Evolutionary conservation across 768 basidiomycete genomes (phyloP).

Genomic region (Boletales sp.): DNA sequence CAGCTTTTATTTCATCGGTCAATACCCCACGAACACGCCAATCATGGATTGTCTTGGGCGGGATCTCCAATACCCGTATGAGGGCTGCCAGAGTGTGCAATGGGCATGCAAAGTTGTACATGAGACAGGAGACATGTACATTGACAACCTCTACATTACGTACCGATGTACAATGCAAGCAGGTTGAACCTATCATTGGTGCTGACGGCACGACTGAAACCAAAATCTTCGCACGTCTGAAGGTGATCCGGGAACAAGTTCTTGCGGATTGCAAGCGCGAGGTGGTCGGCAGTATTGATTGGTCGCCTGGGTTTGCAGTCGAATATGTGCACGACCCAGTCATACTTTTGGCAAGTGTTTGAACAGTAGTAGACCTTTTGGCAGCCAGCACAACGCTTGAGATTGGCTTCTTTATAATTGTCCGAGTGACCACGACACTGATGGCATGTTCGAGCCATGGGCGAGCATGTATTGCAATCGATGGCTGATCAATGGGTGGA

Average conservation of each 20-base stretch:
- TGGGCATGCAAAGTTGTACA: too few relatives aligned
- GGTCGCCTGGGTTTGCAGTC: too few relatives aligned
- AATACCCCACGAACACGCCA: constrained; percentile 34
- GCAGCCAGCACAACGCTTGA: background rate
- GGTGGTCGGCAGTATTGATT: constrained; percentile 10
- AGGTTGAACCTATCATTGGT: constrained; percentile 17
- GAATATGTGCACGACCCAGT: background rate
- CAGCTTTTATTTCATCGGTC: constrained; percentile 30
- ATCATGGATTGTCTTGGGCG: constrained; percentile 27
- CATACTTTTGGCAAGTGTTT: background rate
- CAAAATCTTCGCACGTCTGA: constrained; percentile 35
- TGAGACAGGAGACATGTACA: too few relatives aligned
- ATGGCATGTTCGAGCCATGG: background rate
- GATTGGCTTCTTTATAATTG: background rate
- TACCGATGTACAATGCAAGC: constrained; percentile 27
- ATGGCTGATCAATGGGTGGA: too few relatives aligned
- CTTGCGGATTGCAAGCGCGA: constrained; percentile 23
- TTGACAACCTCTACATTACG: background rate
- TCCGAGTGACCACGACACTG: background rate
- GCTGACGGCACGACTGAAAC: constrained; percentile 27
- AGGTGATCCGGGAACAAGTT: constrained; percentile 28
- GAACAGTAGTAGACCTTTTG: background rate
- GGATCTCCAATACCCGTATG: constrained; percentile 15
- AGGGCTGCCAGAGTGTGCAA: constrained; percentile 15
- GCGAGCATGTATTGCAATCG: too few relatives aligned